Evolutionary conservation across 257 asterid species (phyloP), one percentile per base, ranked within the genome.

Genomic region (Lithospermum erythrorhizon): DNA sequence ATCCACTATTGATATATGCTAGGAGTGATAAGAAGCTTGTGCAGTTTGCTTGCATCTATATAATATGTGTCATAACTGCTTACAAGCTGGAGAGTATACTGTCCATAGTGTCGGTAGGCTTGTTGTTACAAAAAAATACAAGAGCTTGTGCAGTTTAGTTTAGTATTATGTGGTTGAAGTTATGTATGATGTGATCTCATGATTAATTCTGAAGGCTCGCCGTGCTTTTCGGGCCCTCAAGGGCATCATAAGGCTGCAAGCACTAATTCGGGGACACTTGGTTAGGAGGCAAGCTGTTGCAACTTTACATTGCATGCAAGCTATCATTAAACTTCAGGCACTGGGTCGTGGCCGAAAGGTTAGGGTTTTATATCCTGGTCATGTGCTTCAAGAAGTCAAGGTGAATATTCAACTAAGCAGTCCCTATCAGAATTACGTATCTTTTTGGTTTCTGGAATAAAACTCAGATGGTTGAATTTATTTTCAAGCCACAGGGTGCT

Each of bases 231-330:
- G 83, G 64, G 93, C 95, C 30, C 95, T 89, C 53, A 89, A 82
- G 83, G 95, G 95, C 58, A 87, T 89, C 68, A 89, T 87, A 78
- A 84, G 95, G 82, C 85, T 89, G 11, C 95, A 89, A 76, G 97
- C 97, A 61, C 90, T 89, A 68, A 87, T 89, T 60, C 94, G 94
- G 41, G 97, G 97, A 27, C 95, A 87, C 76, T 80, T 89, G 76
- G 97, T 89, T 53, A 82, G 97, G 78, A 79, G 94, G 69, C 97
- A 89, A 74, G 95, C 95, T 21, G 87, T 84, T 66, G 81, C 93
- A 70, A 89, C 97, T 66, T 72, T 89, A 68, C 78, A 61, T 70
- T 81, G 90, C 76, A 79, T 87, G 94, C 88, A 70, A 30, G 87
- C 89, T 61, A 79, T 89, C 60, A 86, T 89, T 57, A 87, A 72